Conservation (phyloP, 371 early-diverging fungal genomes). For the Mortierella sp. region DNA sequence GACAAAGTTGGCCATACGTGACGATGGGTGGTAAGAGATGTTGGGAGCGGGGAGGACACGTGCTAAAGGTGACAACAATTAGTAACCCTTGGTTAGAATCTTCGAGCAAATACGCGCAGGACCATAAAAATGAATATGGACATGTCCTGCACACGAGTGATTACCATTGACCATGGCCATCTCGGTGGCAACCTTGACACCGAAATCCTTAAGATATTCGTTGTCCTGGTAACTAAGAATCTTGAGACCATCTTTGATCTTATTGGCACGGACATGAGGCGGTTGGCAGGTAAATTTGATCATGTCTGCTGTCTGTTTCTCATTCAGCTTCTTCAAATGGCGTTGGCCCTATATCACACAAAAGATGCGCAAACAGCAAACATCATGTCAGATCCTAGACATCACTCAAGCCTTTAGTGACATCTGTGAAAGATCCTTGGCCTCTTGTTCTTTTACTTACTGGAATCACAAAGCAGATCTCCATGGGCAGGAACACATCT, state of each 20-base stretch:
- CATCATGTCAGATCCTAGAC: too few relatives aligned
- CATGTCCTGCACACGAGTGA: neutral
- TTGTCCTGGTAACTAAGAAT: slow-evolving; percentile 63
- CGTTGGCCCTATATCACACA: slow-evolving; percentile 71
- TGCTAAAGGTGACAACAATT: slow-evolving; percentile 52
- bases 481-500: slow-evolving; percentile 82
- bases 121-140: neutral
- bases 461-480: slow-evolving; percentile 83
- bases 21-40: slow-evolving; percentile 74
- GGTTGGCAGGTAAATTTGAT: slow-evolving; percentile 89
- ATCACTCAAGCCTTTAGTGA: too few relatives aligned
- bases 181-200: slow-evolving; percentile 71
- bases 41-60: slow-evolving; percentile 84
- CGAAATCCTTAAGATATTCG: slow-evolving; percentile 69
- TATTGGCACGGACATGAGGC: slow-evolving; percentile 75
- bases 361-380: too few relatives aligned
- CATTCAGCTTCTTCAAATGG: slow-evolving; percentile 80
- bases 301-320: slow-evolving; percentile 91
- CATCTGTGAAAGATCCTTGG: too few relatives aligned
- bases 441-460: slow-evolving; percentile 1
- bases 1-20: slow-evolving; percentile 68
- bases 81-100: neutral
- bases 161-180: slow-evolving; percentile 56
- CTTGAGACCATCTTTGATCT: slow-evolving; percentile 65
- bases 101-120: slow-evolving; percentile 21